These are phyloP conservation scores for Amanita rimosa DNA, from an alignment of 768 basidiomycete species.

Conservation along the genomic window DNA sequence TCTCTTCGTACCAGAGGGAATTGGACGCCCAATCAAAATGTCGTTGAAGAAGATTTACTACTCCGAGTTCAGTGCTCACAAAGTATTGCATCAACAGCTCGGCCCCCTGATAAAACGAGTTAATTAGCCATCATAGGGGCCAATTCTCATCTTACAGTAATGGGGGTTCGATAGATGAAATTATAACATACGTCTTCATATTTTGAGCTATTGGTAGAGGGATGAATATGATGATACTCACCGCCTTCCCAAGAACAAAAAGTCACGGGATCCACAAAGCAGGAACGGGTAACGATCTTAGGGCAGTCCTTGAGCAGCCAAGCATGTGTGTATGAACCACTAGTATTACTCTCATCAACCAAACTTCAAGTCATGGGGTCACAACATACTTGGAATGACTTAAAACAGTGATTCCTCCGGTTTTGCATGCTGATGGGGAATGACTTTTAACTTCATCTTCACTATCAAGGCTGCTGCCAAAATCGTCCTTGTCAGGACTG, in stretches of 20 bases:
- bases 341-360: conserved; percentile 15
- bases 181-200: conserved; percentile 76
- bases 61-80: conserved; percentile 78
- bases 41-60: conserved; percentile 73
- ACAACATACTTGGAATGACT: conserved; percentile 81
- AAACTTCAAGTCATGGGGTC: neutral
- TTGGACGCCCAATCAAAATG: conserved; percentile 85
- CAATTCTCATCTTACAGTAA: conserved; percentile 33
- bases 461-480: conserved; percentile 12
- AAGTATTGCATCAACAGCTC: conserved; percentile 83
- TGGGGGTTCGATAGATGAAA: conserved; percentile 68
- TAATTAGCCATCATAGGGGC: conserved; percentile 1
- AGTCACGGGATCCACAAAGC: conserved; percentile 85
- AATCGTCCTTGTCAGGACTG: conserved; percentile 10
- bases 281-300: conserved; percentile 58
- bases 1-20: conserved; percentile 84
- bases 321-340: conserved; percentile 75
- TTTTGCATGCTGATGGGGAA: conserved; percentile 11
- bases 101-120: conserved; percentile 40
- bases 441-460: conserved; percentile 16
- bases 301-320: conserved; percentile 83
- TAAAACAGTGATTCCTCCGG: conserved; percentile 59
- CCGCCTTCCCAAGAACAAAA: conserved; percentile 95
- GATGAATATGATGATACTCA: conserved; percentile 21
- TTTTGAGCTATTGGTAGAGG: conserved; percentile 1